phyloP scores from a whole-genome alignment of 768 basidiomycete genomes.

The Suillus paluster region DNA sequence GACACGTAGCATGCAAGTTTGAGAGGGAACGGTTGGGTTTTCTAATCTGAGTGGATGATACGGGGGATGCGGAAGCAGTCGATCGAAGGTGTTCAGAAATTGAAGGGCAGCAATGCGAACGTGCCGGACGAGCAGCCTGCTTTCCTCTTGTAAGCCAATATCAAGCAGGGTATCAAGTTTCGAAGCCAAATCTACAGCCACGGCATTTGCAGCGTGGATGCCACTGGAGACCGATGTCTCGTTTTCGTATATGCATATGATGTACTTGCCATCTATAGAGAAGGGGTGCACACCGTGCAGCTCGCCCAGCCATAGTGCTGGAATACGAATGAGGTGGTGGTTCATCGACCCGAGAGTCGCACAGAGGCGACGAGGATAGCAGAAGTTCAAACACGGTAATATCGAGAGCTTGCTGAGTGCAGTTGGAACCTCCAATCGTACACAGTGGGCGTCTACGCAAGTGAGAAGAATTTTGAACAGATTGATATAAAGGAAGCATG shows the following conservation, averaged over 20 bases:
- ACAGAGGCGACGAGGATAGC: neutral
- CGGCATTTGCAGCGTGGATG: neutral
- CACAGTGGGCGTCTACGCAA: too few relatives aligned
- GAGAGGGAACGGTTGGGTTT: neutral
- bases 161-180: neutral
- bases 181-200: neutral
- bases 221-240: neutral
- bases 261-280: too few relatives aligned
- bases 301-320: neutral
- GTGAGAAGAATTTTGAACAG: too few relatives aligned
- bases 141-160: neutral
- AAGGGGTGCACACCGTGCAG: neutral
- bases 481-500: too few relatives aligned
- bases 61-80: neutral
- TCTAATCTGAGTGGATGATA: neutral
- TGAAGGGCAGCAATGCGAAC: neutral
- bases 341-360: neutral
- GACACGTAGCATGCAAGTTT: neutral
- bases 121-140: too few relatives aligned
- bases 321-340: neutral
- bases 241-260: neutral
- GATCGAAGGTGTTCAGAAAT: neutral
- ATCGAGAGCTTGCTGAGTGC: too few relatives aligned
- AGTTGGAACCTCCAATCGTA: too few relatives aligned
- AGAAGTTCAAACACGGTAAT: too few relatives aligned